Conservation (phyloP, 1,284 basidiomycete species). For the Rhodotorula sp. region DNA sequence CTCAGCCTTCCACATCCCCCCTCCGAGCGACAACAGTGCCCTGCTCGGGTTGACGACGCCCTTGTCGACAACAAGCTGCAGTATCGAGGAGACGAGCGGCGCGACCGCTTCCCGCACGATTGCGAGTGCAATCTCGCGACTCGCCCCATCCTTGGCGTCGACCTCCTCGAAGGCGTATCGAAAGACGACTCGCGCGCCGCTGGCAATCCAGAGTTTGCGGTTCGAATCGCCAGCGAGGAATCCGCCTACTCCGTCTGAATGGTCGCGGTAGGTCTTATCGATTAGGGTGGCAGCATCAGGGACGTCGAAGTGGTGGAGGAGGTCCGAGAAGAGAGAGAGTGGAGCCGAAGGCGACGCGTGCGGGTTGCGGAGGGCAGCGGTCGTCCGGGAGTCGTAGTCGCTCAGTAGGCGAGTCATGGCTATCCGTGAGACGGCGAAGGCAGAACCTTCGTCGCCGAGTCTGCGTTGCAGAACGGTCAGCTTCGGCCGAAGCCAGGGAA, state of each 20-base stretch:
- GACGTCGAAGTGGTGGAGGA: constrained; percentile 22
- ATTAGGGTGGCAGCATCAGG: constrained; percentile 21
- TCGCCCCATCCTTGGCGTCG: constrained; percentile 19
- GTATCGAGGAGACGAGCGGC: constrained; percentile 35
- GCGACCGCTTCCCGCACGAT: constrained; percentile 31
- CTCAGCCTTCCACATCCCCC: constrained; percentile 43
- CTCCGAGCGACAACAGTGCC: constrained; percentile 43
- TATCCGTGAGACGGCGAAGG: constrained; percentile 26
- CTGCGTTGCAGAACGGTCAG: background rate
- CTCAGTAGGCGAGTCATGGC: constrained; percentile 26
- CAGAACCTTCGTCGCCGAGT: constrained; percentile 39
- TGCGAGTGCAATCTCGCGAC: constrained; percentile 3
- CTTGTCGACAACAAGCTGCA: constrained; percentile 26
- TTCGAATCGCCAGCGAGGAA: constrained; percentile 41
- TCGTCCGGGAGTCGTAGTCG: constrained; percentile 15
- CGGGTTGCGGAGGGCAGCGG: background rate
- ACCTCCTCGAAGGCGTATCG: constrained; percentile 10
- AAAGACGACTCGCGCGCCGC: constrained; percentile 43
- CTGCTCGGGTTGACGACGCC: constrained; percentile 27
- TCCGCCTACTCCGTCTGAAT: background rate
- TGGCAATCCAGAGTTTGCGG: constrained; percentile 46
- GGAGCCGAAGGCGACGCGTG: background rate
- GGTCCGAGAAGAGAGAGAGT: constrained; percentile 9
- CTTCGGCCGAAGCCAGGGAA: background rate
- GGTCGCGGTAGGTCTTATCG: constrained; percentile 26